Evolutionary conservation across 1,284 basidiomycete species (phyloP), one percentile per base, ranked within the genome.

Genomic region (Cutaneotrichosporon dermatis): DNA sequence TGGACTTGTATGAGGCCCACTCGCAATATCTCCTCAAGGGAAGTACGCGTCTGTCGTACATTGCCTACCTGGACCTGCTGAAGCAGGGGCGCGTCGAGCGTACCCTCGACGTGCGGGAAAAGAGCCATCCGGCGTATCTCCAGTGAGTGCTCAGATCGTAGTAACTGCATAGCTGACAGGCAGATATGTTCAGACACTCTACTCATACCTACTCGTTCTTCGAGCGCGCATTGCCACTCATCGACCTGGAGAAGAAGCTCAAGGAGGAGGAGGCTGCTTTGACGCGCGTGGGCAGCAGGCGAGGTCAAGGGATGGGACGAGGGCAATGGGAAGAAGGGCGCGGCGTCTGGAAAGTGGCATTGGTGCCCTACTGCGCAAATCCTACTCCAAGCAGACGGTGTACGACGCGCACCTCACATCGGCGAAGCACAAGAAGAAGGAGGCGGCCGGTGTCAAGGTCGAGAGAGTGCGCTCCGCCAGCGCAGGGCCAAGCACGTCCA

Each of bases 331-430:
- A 81, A 79, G 33, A 80, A 80, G 49, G 81, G 77, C 2, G 62
- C 65, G 33, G 65, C 66, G 13, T 66, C 70, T 36, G 66, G 63
- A 3, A 9, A 78, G 72, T 8, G 91, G 92, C 1, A 91, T 98
- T 99, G 95, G 95, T 99, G 96, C 82, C 82, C 51, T 90, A 92
- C 56, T 99, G 93, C 74, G 90, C 93, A 76, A 93, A 94, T 73
- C 82, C 84, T 99, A 98, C 76, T 86, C 94, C 11, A 99, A 98
- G 76, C 91, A 97, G 76, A 97, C 95, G 0, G 96, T 99, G 4
- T 99, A 94, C 77, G 92, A 97, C 69, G 94, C 92, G 4, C 96
- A 99, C 75, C 80, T 99, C 51, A 90, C 86, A 8, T 95, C 92
- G 36, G 93, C 92, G 78, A 97, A 93, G 76, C 96, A 99, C 75